A percentile compares a stretch with the other conserved stretches of the same genome.
Conservation (phyloP, 2,329 filamentous ascomycete species). For the Neonectria ditissima region DNA sequence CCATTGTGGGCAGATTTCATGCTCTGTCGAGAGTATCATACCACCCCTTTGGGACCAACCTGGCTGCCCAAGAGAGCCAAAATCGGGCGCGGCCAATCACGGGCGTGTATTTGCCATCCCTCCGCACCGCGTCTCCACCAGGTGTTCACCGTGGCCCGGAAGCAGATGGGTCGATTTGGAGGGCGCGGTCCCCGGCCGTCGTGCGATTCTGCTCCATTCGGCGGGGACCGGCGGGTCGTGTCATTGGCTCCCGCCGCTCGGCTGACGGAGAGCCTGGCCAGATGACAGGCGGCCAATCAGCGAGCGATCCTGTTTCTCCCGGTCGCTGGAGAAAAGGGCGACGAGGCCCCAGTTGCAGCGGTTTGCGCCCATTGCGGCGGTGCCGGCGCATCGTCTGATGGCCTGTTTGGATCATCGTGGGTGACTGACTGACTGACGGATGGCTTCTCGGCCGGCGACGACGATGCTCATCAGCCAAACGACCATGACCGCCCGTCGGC, state of each 20-base stretch:
- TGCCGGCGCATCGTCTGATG: conserved; percentile 32
- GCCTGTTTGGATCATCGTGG: conserved; percentile 18
- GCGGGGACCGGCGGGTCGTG: conserved; percentile 40
- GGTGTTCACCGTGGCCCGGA: conserved; percentile 29
- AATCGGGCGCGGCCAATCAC: conserved; percentile 34
- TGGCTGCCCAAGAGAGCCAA: conserved; percentile 26
- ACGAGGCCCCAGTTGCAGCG: background rate
- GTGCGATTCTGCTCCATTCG: conserved; percentile 44
- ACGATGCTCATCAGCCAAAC: conserved; percentile 29
- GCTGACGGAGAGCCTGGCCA: conserved; percentile 28
- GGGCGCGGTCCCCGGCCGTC: conserved; percentile 32
- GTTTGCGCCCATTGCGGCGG: conserved; percentile 19
- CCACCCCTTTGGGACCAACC: conserved; percentile 34
- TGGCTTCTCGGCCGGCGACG: conserved; percentile 28
- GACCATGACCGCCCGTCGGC: background rate
- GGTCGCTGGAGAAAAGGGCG: conserved; percentile 8
- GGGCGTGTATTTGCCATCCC: conserved; percentile 11
- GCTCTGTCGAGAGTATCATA: conserved; percentile 42
- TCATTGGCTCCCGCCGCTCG: conserved; percentile 38
- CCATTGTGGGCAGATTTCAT: conserved; percentile 47
- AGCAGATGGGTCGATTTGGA: conserved; percentile 43
- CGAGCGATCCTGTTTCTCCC: conserved; percentile 40
- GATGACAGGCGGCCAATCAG: conserved; percentile 26
- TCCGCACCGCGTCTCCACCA: conserved; percentile 36
- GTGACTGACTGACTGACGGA: background rate